These are phyloP conservation scores for Jackrogersella minutella DNA, from an alignment of 495 filamentous ascomycete species.

Conservation along the genomic window DNA sequence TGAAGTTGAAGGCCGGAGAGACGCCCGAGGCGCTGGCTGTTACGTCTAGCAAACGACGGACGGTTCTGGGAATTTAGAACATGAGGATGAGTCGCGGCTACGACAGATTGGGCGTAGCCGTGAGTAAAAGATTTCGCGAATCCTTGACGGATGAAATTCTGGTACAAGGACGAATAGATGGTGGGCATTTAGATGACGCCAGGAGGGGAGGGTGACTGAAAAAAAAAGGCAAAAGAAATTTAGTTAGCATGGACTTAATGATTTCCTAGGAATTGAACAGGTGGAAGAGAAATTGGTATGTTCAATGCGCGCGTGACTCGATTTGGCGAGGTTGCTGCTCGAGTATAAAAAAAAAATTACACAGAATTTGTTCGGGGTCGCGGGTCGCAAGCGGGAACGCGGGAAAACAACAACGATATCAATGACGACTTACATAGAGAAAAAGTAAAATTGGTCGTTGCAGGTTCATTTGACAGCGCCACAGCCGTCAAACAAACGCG, in stretches of 20 bases:
- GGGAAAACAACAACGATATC: background rate
- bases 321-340: background rate
- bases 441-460: slow-evolving; percentile 55
- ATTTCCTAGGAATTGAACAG: background rate
- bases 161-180: slow-evolving; percentile 65
- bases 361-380: slow-evolving; percentile 4
- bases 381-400: background rate
- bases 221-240: background rate
- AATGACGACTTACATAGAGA: slow-evolving; percentile 56
- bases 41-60: slow-evolving; percentile 61
- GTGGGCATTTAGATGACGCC: slow-evolving; percentile 68
- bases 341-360: no score
- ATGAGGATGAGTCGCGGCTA: slow-evolving; percentile 87
- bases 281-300: background rate
- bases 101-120: slow-evolving; percentile 96
- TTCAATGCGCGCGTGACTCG: slow-evolving; percentile 5
- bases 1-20: slow-evolving; percentile 70
- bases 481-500: slow-evolving; percentile 72
- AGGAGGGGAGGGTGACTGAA: slow-evolving; percentile 50
- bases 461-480: slow-evolving; percentile 76
- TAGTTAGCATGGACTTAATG: slow-evolving; percentile 13
- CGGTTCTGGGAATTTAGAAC: slow-evolving; percentile 77
- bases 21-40: slow-evolving; percentile 63
- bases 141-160: slow-evolving; percentile 96
- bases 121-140: slow-evolving; percentile 95